Evolutionary conservation across 192 early-diverging fungal species (phyloP).

Genomic region (Rhizoclosmatium sp.): DNA sequence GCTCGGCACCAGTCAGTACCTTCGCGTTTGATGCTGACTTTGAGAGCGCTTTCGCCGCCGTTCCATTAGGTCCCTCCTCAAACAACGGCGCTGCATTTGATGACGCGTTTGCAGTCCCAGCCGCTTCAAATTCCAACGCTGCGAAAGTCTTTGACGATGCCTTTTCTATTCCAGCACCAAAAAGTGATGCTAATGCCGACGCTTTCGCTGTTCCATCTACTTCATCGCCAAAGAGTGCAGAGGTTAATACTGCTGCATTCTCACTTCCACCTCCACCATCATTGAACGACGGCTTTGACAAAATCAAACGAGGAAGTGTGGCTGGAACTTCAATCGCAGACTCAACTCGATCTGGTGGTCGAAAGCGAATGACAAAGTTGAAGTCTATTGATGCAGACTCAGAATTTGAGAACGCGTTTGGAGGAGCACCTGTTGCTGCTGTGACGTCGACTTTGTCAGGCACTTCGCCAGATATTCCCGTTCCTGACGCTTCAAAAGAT

Average conservation of each 20-base stretch:
- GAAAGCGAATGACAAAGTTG: constrained; percentile 25
- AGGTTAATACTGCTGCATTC: not conserved
- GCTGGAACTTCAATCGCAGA: not conserved
- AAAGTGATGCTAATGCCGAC: not conserved
- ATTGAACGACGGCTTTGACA: constrained; percentile 15
- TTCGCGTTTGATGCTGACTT: constrained; percentile 38
- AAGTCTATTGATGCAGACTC: constrained; percentile 25
- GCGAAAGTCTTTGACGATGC: constrained; percentile 22
- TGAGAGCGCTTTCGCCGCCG: constrained; percentile 19
- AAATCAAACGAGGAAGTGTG: constrained; percentile 5
- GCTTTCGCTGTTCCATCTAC: constrained; percentile 6
- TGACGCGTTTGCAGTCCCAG: constrained; percentile 21
- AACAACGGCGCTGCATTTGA: constrained; percentile 22
- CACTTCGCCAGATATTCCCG: not conserved
- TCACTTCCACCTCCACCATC: not conserved
- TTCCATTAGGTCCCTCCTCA: not conserved
- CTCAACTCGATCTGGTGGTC: constrained; percentile 16
- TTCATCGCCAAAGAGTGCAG: not conserved
- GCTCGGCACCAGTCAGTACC: not conserved
- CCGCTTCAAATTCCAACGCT: not conserved
- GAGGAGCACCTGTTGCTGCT: not conserved
- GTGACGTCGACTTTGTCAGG: not conserved
- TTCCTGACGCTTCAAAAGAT: not conserved
- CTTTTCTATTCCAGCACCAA: constrained; percentile 18
- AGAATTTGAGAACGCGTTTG: constrained; percentile 38